Evolutionary conservation across 768 basidiomycete genomes (phyloP).

Genomic region (Lentinus brumalis): DNA sequence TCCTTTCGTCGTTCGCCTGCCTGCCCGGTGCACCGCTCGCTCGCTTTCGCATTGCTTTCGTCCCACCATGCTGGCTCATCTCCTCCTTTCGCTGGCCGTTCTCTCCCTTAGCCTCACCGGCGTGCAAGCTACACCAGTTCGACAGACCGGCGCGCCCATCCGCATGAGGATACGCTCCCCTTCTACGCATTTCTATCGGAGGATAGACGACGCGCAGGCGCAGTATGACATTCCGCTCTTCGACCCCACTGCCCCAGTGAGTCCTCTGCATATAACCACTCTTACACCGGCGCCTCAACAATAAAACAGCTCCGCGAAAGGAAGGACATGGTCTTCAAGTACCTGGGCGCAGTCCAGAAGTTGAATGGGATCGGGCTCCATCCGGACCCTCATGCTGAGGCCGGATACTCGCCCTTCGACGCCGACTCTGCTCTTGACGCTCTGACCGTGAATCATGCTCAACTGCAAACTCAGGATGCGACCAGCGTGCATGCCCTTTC

Average conservation of each 20-base stretch:
- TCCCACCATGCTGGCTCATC: neutral
- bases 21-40: constrained; percentile 9
- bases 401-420: constrained; percentile 26
- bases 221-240: constrained; percentile 17
- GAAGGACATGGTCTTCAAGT: constrained; percentile 32
- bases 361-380: constrained; percentile 36
- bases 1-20: neutral
- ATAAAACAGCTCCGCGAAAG: constrained; percentile 30
- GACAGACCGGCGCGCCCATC: neutral
- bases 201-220: neutral
- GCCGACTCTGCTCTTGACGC: constrained; percentile 17
- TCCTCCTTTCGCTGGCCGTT: neutral
- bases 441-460: neutral
- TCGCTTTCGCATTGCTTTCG: neutral
- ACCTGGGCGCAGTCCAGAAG: constrained; percentile 29
- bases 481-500: neutral
- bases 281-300: neutral
- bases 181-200: neutral
- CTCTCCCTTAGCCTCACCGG: neutral
- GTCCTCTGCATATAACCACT: neutral
- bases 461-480: neutral
- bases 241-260: constrained; percentile 27
- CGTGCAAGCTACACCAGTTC: constrained; percentile 1
- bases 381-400: constrained; percentile 28
- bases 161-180: neutral